Percentiles rank a stretch among this genome's conserved stretches.
Evolutionary conservation across 2,329 filamentous ascomycete species (phyloP).

Genomic region (Pseudopithomyces chartarum): DNA sequence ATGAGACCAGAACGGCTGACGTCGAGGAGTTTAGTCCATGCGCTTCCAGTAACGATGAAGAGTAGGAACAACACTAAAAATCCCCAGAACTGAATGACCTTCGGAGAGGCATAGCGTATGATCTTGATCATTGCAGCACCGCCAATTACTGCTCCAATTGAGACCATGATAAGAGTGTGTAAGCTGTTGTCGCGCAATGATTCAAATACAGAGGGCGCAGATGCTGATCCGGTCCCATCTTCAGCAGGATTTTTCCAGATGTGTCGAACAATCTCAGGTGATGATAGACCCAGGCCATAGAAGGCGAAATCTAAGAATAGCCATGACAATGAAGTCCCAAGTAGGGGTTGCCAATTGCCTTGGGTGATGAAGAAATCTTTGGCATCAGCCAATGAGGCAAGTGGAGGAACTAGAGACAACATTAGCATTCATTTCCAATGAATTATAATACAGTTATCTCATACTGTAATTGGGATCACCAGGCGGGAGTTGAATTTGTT

Average conservation of each 20-base stretch:
- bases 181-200: slow-evolving; percentile 35
- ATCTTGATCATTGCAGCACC: slow-evolving; percentile 40
- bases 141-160: slow-evolving; percentile 37
- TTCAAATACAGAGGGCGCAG: slow-evolving; percentile 25
- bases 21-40: slow-evolving; percentile 34
- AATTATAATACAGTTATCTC: no score
- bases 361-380: slow-evolving; percentile 40
- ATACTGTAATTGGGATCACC: slow-evolving; percentile 51
- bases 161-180: slow-evolving; percentile 42
- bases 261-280: slow-evolving; percentile 41
- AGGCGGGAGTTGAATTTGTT: slow-evolving; percentile 20
- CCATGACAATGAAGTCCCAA: slow-evolving; percentile 44
- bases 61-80: slow-evolving; percentile 37
- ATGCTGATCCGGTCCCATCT: background rate
- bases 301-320: slow-evolving; percentile 45
- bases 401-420: slow-evolving; percentile 36
- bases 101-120: slow-evolving; percentile 40
- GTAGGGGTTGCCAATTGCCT: slow-evolving; percentile 44
- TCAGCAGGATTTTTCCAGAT: slow-evolving; percentile 31
- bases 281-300: slow-evolving; percentile 43
- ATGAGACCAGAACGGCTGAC: slow-evolving; percentile 31
- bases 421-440: background rate
- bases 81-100: slow-evolving; percentile 40
- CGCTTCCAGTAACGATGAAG: slow-evolving; percentile 40
- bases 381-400: slow-evolving; percentile 38